Conservation (phyloP, 257 asterid genomes). For the Mentha longifolia region DNA sequence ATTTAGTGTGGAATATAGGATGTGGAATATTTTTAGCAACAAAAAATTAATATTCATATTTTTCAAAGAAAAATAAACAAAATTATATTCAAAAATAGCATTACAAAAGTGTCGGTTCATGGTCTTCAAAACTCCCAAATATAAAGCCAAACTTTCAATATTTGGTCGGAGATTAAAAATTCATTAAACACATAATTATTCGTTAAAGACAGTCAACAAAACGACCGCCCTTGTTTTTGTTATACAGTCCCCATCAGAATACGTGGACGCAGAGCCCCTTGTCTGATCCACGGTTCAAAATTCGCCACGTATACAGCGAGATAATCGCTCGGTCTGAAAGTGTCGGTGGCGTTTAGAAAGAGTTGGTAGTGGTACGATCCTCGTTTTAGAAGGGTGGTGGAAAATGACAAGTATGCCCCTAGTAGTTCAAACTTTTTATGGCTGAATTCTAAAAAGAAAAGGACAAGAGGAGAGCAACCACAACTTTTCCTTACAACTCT, state of each 20-base stretch:
- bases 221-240: constrained; percentile 42
- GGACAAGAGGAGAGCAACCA: background rate
- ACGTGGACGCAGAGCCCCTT: constrained; percentile 29
- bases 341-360: constrained; percentile 57
- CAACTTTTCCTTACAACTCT: background rate
- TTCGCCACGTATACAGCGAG: constrained; percentile 32
- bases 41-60: background rate
- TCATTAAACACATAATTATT: constrained; percentile 9
- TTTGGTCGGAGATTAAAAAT: constrained; percentile 28
- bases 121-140: constrained; percentile 29
- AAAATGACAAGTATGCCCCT: constrained; percentile 27
- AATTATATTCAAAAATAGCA: constrained; percentile 1
- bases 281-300: background rate
- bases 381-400: background rate
- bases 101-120: constrained; percentile 43
- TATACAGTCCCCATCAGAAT: constrained; percentile 42
- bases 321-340: constrained; percentile 44
- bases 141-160: constrained; percentile 15
- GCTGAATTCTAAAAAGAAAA: background rate
- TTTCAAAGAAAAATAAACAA: background rate
- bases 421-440: background rate
- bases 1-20: no score
- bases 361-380: background rate
- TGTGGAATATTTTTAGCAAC: no score
- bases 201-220: constrained; percentile 26